These are phyloP conservation scores for Zasmidium citrigriseum DNA, from an alignment of 2,329 filamentous ascomycete genomes.

Conservation along the genomic window DNA sequence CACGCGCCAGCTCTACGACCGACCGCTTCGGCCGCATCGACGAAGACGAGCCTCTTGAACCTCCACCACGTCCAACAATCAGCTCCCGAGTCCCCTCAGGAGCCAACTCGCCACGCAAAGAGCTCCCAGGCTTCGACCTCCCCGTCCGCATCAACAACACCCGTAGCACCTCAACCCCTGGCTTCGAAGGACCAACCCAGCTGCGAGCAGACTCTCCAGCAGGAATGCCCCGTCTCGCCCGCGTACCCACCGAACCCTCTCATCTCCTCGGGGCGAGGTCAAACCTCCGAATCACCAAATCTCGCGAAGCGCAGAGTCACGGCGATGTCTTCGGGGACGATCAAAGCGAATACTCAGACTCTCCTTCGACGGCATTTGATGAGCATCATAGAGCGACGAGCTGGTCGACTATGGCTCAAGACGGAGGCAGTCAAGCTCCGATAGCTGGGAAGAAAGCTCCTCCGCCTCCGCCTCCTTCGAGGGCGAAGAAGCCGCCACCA, in stretches of 20 bases:
- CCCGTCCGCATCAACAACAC: conserved; percentile 48
- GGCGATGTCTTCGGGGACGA: conserved; percentile 55
- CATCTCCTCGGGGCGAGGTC: conserved; percentile 50
- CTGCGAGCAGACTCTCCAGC: conserved; percentile 55
- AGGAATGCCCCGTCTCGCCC: conserved; percentile 48
- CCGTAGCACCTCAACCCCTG: conserved; percentile 50
- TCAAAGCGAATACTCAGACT: conserved; percentile 52
- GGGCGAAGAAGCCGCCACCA: conserved; percentile 63
- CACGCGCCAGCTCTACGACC: conserved; percentile 63
- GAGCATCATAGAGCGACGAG: conserved; percentile 49
- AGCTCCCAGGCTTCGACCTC: conserved; percentile 45
- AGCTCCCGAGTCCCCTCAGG: conserved; percentile 46
- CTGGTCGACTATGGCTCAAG: conserved; percentile 38
- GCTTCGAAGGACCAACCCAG: conserved; percentile 55
- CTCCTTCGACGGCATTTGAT: conserved; percentile 37
- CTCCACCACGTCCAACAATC: conserved; percentile 56
- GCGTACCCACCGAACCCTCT: conserved; percentile 57
- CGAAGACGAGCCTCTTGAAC: conserved; percentile 57
- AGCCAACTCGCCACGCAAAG: conserved; percentile 44
- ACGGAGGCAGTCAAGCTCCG: conserved; percentile 26
- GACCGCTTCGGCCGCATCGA: conserved; percentile 56
- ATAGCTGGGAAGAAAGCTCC: conserved; percentile 59
- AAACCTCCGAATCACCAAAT: conserved; percentile 45
- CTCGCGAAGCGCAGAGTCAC: conserved; percentile 35
- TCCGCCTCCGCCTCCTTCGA: conserved; percentile 58